These are phyloP conservation scores for Trametes sp. DNA, from an alignment of 1,284 basidiomycete species.

Conservation along the genomic window DNA sequence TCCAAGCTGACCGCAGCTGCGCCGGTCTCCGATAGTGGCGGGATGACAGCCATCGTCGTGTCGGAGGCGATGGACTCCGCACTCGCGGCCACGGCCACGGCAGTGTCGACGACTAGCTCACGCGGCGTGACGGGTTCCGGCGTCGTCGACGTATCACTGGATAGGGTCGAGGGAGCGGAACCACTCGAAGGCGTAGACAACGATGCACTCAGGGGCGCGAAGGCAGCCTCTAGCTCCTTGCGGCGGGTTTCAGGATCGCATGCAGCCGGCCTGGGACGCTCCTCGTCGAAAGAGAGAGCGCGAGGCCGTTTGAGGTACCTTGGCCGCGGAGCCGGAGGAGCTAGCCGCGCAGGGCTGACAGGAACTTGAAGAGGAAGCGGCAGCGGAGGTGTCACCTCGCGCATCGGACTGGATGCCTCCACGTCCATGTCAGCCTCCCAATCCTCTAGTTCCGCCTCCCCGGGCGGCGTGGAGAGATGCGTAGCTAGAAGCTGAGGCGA, in stretches of 20 bases:
- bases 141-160: constrained; percentile 22
- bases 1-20: constrained; percentile 42
- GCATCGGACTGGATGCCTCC: constrained; percentile 18
- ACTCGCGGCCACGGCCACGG: neutral
- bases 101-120: neutral
- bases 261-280: neutral
- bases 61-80: neutral
- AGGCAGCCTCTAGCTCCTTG: neutral
- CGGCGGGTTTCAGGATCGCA: neutral
- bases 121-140: constrained; percentile 26
- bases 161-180: constrained; percentile 6
- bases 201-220: neutral
- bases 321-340: neutral
- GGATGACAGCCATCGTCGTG: neutral
- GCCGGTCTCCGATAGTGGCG: neutral
- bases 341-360: neutral
- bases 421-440: constrained; percentile 25
- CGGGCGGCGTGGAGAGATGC: neutral
- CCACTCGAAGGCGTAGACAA: neutral
- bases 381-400: neutral
- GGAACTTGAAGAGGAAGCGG: neutral
- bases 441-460: constrained; percentile 5
- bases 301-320: neutral
- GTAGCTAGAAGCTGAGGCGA: constrained; percentile 2
- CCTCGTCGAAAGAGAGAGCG: neutral